These are phyloP conservation scores for Melampsora americana DNA, from an alignment of 1,284 basidiomycete species.

Conservation along the genomic window DNA sequence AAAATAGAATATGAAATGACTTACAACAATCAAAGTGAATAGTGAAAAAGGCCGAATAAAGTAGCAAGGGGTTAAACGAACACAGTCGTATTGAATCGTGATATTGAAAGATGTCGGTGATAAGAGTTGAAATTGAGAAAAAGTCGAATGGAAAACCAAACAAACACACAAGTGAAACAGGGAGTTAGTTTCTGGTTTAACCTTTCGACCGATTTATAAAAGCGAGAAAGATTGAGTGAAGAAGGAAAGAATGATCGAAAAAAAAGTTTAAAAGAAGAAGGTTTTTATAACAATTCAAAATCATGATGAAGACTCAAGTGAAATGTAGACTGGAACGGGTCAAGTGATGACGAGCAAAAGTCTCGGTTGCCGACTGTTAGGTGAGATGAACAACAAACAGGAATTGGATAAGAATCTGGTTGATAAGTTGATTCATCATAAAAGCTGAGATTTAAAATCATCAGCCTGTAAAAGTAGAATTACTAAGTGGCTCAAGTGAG, in stretches of 20 bases:
- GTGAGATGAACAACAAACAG: conserved; percentile 6
- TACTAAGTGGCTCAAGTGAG: no score
- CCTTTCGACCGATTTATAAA: background rate
- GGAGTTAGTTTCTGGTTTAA: no score
- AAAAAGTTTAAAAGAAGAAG: background rate
- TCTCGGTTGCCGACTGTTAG: background rate
- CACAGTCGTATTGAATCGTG: background rate
- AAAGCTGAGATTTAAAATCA: no score
- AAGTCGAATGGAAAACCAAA: background rate
- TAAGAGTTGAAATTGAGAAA: background rate
- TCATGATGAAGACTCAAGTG: background rate
- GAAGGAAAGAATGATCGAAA: background rate
- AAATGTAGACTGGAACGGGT: background rate
- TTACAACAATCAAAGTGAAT: background rate
- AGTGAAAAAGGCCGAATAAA: background rate
- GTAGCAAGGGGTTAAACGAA: background rate
- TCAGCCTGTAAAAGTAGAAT: no score
- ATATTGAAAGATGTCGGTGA: background rate
- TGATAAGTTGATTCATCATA: no score
- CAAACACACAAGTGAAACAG: no score
- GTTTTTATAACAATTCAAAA: background rate
- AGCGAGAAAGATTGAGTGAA: background rate
- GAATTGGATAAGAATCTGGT: no score
- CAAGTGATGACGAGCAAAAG: background rate
- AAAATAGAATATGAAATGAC: background rate